Conservation (phyloP, 495 filamentous ascomycete genomes). For the Penicillium psychrofluorescens region DNA sequence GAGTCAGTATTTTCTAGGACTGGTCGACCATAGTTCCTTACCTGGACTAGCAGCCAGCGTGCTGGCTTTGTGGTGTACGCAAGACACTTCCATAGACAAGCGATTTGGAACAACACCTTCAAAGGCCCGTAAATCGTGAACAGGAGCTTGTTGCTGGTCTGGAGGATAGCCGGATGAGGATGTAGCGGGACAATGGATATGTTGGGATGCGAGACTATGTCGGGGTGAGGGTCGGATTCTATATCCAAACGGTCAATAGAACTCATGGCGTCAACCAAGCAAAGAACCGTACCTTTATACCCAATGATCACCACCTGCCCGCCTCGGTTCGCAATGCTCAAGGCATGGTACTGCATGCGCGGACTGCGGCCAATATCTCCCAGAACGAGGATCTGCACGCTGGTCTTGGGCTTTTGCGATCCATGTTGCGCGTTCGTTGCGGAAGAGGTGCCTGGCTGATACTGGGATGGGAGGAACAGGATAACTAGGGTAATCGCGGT, state of each 20-base stretch:
- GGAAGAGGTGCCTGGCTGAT: constrained; percentile 18
- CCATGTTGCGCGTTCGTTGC: constrained; percentile 1
- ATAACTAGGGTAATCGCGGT: constrained; percentile 43
- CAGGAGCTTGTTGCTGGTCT: constrained; percentile 61
- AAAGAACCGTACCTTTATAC: constrained; percentile 56
- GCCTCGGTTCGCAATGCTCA: constrained; percentile 83
- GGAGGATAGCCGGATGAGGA: constrained; percentile 52
- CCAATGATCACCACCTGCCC: constrained; percentile 79
- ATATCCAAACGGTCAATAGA: background rate
- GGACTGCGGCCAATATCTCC: constrained; percentile 95
- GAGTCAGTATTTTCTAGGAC: background rate
- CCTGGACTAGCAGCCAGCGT: constrained; percentile 77
- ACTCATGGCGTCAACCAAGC: too few relatives aligned
- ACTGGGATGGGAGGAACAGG: constrained; percentile 44
- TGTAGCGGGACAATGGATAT: constrained; percentile 63
- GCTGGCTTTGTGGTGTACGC: constrained; percentile 64
- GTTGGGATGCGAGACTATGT: constrained; percentile 53
- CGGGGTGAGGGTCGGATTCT: constrained; percentile 70
- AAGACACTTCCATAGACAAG: constrained; percentile 59
- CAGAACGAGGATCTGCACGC: constrained; percentile 85
- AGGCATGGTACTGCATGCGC: constrained; percentile 97
- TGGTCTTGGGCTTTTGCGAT: constrained; percentile 17
- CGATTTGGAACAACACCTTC: constrained; percentile 80
- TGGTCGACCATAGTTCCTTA: constrained; percentile 14
- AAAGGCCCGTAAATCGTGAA: constrained; percentile 76